Conservation (phyloP, 257 asterid genomes). For the Jacaranda mimosifolia region DNA sequence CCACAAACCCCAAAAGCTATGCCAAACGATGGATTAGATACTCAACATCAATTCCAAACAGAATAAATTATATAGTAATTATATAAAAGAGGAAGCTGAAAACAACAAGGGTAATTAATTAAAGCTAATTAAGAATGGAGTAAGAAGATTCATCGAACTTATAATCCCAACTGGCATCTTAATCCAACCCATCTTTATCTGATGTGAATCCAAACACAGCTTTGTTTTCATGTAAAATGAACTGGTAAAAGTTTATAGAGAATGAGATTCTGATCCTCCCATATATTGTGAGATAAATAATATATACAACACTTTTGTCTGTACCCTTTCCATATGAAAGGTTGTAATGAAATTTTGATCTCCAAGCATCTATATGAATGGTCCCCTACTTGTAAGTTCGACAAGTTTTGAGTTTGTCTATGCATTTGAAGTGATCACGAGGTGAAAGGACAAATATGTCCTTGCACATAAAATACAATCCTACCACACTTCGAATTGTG, state of each 20-base stretch:
- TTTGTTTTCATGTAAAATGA: constrained; percentile 20
- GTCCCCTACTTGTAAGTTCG: constrained; percentile 37
- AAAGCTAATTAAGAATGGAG: not conserved
- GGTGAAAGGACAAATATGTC: too few species aligned
- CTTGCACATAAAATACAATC: too few species aligned
- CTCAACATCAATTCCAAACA: not conserved
- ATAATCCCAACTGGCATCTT: constrained; percentile 33
- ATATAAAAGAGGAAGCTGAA: constrained; percentile 1
- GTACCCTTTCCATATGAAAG: not conserved
- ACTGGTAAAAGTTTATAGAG: constrained; percentile 19
- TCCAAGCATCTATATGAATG: constrained; percentile 25
- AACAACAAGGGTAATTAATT: not conserved
- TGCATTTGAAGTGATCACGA: not conserved
- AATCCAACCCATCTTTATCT: constrained; percentile 36
- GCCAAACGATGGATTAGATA: too few species aligned
- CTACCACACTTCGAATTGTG: too few species aligned
- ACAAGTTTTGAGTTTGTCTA: not conserved
- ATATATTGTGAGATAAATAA: not conserved
- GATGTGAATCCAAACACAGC: not conserved
- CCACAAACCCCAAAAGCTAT: too few species aligned
- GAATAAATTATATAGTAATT: not conserved
- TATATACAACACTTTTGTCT: not conserved
- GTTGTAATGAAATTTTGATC: constrained; percentile 10
- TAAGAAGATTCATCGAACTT: constrained; percentile 40
- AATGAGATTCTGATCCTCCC: constrained; percentile 34